These are phyloP conservation scores for Fonsecaea monophora DNA, from an alignment of 2,329 filamentous ascomycete genomes.

Conservation along the genomic window DNA sequence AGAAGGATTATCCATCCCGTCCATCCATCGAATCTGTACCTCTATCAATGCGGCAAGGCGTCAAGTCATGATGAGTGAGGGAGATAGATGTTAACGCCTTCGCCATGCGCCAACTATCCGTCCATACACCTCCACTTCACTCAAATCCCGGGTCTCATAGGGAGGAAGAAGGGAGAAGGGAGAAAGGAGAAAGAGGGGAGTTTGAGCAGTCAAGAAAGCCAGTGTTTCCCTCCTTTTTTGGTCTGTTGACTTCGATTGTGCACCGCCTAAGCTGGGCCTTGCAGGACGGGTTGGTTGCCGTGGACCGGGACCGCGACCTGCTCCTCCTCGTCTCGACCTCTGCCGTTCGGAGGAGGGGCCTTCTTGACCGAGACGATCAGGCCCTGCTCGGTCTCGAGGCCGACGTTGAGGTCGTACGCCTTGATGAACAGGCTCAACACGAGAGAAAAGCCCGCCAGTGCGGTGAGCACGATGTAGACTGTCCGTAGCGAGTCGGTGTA, in stretches of 20 bases:
- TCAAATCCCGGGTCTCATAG: background rate
- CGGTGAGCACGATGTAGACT: constrained; percentile 64
- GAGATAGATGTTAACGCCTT: background rate
- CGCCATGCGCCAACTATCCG: background rate
- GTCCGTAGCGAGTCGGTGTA: constrained; percentile 63
- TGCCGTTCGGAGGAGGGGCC: background rate
- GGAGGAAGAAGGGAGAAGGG: too few species aligned
- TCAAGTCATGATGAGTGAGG: constrained; percentile 1
- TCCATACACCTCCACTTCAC: background rate
- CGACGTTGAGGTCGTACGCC: constrained; percentile 56
- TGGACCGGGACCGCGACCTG: background rate
- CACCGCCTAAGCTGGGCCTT: background rate
- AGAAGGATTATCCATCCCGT: background rate
- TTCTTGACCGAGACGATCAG: constrained; percentile 52
- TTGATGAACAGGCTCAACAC: constrained; percentile 61
- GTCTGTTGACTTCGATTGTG: background rate
- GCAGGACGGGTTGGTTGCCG: background rate
- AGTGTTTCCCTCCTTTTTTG: too few species aligned
- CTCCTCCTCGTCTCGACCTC: background rate
- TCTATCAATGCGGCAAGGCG: background rate
- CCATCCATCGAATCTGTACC: background rate
- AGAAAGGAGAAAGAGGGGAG: background rate
- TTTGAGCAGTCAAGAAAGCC: too few species aligned
- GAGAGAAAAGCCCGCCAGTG: constrained; percentile 59
- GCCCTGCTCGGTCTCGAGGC: constrained; percentile 57